Base-by-base conservation (phyloP, 2,329 filamentous ascomycete genomes). In the Zymoseptoria tritici region DNA sequence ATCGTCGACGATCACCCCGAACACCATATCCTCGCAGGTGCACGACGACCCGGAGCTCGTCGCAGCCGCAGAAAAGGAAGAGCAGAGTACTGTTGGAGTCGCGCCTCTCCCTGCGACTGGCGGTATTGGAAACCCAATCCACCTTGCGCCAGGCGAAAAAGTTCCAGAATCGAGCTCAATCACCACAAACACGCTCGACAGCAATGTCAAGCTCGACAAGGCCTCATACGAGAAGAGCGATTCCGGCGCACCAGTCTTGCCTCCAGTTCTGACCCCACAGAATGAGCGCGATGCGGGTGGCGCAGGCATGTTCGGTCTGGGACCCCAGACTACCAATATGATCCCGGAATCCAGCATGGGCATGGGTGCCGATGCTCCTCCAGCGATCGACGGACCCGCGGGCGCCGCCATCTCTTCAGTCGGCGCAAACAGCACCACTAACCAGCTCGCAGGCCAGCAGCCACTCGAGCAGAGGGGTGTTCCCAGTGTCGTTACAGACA, bases 311-410 rank as follows among this genome's bases (percentile, higher is more conserved):
- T 78, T 80, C 64, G 79, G 79, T 56, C 66, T 81, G 49, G 79
- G 80, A 54, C 68, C 73, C 56, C 73, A 86, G 59, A 79, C 82
- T 52, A 81, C 79, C 62, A 86, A 81, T 74, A 78, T 89, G 73
- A 91, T 94, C 64, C 90, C 91, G 19, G 90, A 95, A 76, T 93
- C 90, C 7, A 90, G 88, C 74, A 80, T 94, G 64, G 88, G 89
- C 11, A 87, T 91, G 73, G 82, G 81, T 50, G 70, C 70, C 49
- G 65, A 66, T 56, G 61, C 62, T 6, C 61, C 63, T 21, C 61
- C 61, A 46, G 58, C 60, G 9, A 56, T 67, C 21, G 64, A 63
- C 42, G 59, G 62, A 19, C 26, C 54, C 26, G 58, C 52, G 4
- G 60, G 54, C 42, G 50, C 62, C 26, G 42, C 54, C 19, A 49